Evolutionary conservation across 495 filamentous ascomycete species (phyloP), one percentile per base, ranked within the genome.

Genomic region (Corynascus novoguineensis): DNA sequence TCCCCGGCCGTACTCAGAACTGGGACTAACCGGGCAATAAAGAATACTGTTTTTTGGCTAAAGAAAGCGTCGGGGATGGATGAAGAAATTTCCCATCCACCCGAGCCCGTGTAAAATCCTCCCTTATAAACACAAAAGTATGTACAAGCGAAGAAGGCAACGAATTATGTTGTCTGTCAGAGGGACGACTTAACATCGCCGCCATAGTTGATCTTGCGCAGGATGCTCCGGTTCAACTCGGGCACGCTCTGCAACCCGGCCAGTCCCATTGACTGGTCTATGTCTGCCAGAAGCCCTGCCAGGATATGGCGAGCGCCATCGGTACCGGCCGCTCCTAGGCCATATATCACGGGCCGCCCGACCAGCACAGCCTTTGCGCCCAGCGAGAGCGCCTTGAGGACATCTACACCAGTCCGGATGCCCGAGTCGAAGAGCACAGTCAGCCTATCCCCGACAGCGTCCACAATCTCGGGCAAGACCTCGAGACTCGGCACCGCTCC

Each of bases 221-320:
- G 66, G 67, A 78, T 75, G 21, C 64, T 69, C 32, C 70, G 69
- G 47, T 80, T 73, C 55, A 83, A 79, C 38, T 79, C 83, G 1
- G 66, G 70, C 37, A 85, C 72, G 4, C 65, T 78, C 37, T 71
- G 65, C 42, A 83, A 83, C 1, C 83, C 83, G 2, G 76, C 67
- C 45, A 85, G 65, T 1, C 77, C 74, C 82, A 85, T 82, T 15
- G 72, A 80, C 63, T 82, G 78, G 69, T 83, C 83, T 11, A 85
- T 63, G 64, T 86, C 83, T 12, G 83, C 82, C 40, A 84, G 65
- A 15, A 85, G 63, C 5, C 79, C 76, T 44, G 76, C 74, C 28
- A 86, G 57, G 3, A 86, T 81, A 51, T 82, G 73, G 55, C 77
- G 78, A 3, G 80, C 84, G 5, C 84, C 83, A 38, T 76, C 68